phyloP scores from a whole-genome alignment of 2,329 filamentous ascomycete genomes.

The Claviceps maximensis region DNA sequence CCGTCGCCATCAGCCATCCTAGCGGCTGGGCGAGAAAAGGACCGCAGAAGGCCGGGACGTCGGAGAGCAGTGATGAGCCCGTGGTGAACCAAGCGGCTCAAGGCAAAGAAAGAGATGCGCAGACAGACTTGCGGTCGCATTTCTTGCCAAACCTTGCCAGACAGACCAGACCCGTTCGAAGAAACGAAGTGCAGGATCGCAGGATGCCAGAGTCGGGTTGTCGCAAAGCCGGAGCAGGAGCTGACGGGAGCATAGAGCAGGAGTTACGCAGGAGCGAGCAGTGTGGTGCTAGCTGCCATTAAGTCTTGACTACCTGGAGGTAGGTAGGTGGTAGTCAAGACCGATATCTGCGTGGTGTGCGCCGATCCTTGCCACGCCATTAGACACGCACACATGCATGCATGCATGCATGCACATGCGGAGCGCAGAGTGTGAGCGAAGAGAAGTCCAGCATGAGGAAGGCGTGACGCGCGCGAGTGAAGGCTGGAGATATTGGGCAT shows the following conservation, averaged over 20 bases:
- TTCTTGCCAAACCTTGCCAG: background rate
- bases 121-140: background rate
- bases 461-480: too few species aligned
- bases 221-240: background rate
- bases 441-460: too few species aligned
- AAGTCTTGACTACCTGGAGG: too few species aligned
- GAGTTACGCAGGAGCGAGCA: background rate
- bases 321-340: too few species aligned
- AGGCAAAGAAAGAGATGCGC: background rate
- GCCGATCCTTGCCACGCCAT: too few species aligned
- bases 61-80: background rate
- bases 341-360: too few species aligned
- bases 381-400: too few species aligned
- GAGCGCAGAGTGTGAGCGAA: too few species aligned
- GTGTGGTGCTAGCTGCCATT: too few species aligned
- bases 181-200: background rate
- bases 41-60: background rate
- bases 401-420: too few species aligned
- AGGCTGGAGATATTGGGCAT: too few species aligned
- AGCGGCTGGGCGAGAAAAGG: background rate
- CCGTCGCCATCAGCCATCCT: conserved; percentile 27
- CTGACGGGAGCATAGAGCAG: background rate
- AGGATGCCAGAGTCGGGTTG: background rate
- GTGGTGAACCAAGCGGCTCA: background rate
- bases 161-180: too few species aligned